Percentiles rank a stretch among this genome's conserved stretches.
These are phyloP conservation scores for Diaporthe sp. DNA, from an alignment of 2,329 filamentous ascomycete species.

Conservation along the genomic window DNA sequence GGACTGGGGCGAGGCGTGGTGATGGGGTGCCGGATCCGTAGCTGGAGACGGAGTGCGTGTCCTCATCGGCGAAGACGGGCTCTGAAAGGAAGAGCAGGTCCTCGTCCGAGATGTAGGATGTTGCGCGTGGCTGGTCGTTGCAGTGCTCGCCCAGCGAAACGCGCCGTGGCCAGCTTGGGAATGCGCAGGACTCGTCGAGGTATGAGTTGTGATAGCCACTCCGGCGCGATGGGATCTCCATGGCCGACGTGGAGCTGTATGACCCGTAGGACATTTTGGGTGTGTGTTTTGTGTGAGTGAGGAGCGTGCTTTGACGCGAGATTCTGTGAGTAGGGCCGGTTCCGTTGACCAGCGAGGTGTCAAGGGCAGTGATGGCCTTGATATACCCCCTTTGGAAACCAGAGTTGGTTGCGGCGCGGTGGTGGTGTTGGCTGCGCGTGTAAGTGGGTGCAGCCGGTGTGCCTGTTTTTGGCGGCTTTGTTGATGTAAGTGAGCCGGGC, in stretches of 20 bases:
- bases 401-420: constrained; percentile 6
- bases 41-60: constrained; percentile 61
- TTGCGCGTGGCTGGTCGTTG: constrained; percentile 58
- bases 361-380: constrained; percentile 12
- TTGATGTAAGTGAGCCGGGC: constrained; percentile 13
- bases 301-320: constrained; percentile 44
- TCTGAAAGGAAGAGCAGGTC: constrained; percentile 66
- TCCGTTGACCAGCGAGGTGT: neutral
- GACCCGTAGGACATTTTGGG: constrained; percentile 61
- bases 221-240: constrained; percentile 60
- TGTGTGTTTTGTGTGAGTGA: constrained; percentile 47
- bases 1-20: constrained; percentile 48
- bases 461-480: constrained; percentile 14
- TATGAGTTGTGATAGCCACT: constrained; percentile 44
- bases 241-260: constrained; percentile 63
- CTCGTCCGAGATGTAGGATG: constrained; percentile 74
- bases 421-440: constrained; percentile 32
- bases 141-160: constrained; percentile 63
- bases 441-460: constrained; percentile 35
- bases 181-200: constrained; percentile 66
- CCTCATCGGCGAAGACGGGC: constrained; percentile 66
- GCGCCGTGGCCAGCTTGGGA: constrained; percentile 71
- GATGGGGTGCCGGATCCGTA: constrained; percentile 60
- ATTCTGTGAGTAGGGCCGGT: constrained; percentile 34
- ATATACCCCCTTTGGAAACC: neutral